Percentiles rank a stretch among this genome's conserved stretches.
Evolutionary conservation across 2,329 filamentous ascomycete species (phyloP).

Genomic region (Ophiostoma sp.): DNA sequence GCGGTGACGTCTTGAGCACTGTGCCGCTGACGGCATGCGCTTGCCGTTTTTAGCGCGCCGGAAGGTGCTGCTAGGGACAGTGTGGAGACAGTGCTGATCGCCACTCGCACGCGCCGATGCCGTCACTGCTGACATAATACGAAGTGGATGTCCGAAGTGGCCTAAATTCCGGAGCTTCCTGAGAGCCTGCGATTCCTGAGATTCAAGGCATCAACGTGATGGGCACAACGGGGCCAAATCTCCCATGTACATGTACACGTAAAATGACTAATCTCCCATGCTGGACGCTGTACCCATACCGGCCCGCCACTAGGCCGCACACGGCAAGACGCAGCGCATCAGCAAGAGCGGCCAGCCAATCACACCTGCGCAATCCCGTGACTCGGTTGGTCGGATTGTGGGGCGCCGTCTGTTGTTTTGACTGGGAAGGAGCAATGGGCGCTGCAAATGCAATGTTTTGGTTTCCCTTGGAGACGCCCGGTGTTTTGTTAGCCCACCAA

Average conservation of each 20-base stretch:
- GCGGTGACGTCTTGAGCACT: conserved; percentile 7
- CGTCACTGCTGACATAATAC: conserved; percentile 2
- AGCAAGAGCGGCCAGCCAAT: conserved; percentile 15
- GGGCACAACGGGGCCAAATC: neutral
- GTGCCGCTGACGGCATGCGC: conserved; percentile 12
- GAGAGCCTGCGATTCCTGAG: too few relatives aligned
- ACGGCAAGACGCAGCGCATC: neutral
- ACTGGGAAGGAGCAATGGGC: conserved; percentile 22
- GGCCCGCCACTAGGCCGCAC: neutral
- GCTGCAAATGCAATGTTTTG: conserved; percentile 23
- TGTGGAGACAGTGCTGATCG: neutral
- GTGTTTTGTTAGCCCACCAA: conserved; percentile 27
- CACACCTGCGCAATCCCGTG: conserved; percentile 14
- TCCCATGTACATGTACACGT: neutral
- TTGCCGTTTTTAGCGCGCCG: neutral
- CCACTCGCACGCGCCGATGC: conserved; percentile 7
- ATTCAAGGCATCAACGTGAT: neutral
- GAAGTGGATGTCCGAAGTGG: neutral
- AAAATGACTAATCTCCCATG: conserved; percentile 12
- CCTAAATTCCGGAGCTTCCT: neutral
- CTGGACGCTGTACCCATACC: conserved; percentile 1
- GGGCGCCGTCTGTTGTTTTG: conserved; percentile 15
- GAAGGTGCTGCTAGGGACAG: conserved; percentile 12
- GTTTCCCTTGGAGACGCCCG: conserved; percentile 29
- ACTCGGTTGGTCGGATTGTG: conserved; percentile 15